A percentile compares a stretch with the other conserved stretches of the same genome.
These are phyloP conservation scores for Suillus hirtellus DNA, from an alignment of 768 basidiomycete genomes.

Conservation along the genomic window DNA sequence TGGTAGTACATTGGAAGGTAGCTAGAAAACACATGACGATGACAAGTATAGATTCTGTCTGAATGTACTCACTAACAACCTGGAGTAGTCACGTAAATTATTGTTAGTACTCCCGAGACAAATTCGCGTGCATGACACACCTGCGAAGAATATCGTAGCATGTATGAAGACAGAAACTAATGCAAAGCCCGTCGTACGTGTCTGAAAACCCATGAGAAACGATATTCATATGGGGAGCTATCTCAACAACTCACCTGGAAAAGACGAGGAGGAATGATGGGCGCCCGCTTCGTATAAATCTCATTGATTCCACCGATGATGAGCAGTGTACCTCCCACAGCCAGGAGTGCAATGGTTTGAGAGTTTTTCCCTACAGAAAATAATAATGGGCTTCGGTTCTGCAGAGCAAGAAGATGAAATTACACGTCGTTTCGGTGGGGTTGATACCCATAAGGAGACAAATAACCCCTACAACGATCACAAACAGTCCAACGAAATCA, in stretches of 20 bases:
- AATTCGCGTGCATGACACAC: slow-evolving; percentile 18
- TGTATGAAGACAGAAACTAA: slow-evolving; percentile 38
- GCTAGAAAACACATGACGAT: slow-evolving; percentile 19
- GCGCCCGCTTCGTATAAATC: slow-evolving; percentile 31
- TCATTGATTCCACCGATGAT: slow-evolving; percentile 36
- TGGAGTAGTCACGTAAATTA: slow-evolving; percentile 12
- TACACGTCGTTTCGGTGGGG: slow-evolving; percentile 35
- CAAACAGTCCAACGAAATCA: slow-evolving; percentile 40
- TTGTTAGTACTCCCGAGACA: neutral
- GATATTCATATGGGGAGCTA: neutral
- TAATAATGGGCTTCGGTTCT: slow-evolving; percentile 7
- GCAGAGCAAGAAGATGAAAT: neutral
- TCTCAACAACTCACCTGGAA: slow-evolving; percentile 31
- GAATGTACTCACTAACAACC: slow-evolving; percentile 27
- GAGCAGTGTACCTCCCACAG: slow-evolving; percentile 35
- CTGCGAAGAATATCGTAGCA: slow-evolving; percentile 32
- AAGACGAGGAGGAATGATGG: slow-evolving; percentile 41
- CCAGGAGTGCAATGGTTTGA: slow-evolving; percentile 39
- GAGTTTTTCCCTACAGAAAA: slow-evolving; percentile 24
- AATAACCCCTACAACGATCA: slow-evolving; percentile 36
- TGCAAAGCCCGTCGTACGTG: slow-evolving; percentile 38
- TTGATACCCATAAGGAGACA: slow-evolving; percentile 42
- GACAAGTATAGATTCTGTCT: neutral
- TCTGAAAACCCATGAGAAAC: slow-evolving; percentile 22
- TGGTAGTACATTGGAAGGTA: slow-evolving; percentile 46